Conservation (phyloP, 345 rosid genomes). For the Ceriops zippeliana region DNA sequence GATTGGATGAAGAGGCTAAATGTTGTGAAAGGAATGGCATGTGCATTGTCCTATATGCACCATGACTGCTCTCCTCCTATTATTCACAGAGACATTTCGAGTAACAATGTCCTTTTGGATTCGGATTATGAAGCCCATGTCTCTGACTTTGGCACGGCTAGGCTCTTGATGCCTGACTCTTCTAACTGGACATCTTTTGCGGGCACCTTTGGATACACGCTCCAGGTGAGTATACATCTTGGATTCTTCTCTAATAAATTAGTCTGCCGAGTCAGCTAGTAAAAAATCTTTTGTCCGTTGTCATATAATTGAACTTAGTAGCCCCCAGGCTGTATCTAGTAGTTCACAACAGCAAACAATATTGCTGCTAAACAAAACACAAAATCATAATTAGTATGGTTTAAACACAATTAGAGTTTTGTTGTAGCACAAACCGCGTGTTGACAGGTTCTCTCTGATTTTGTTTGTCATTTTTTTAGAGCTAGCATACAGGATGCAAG, state of each 20-base stretch:
- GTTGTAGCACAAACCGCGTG: background rate
- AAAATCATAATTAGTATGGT: background rate
- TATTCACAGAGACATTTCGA: constrained; percentile 15
- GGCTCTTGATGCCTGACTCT: constrained; percentile 1
- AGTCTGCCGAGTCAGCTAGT: too few species aligned
- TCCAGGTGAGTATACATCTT: background rate
- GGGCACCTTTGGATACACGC: constrained; percentile 18
- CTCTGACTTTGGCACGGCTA: constrained; percentile 7
- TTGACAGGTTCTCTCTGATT: background rate
- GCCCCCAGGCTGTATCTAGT: too few species aligned
- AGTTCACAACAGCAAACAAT: too few species aligned
- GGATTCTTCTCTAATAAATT: too few species aligned
- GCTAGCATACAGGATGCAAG: constrained; percentile 9
- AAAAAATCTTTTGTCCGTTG: too few species aligned
- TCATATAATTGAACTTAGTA: too few species aligned
- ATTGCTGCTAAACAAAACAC: background rate
- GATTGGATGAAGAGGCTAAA: constrained; percentile 14
- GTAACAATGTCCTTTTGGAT: constrained; percentile 11
- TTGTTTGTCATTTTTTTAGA: background rate
- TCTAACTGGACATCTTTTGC: constrained; percentile 17
- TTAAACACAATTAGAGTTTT: background rate
- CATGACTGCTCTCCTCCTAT: constrained; percentile 17
- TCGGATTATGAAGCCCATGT: constrained; percentile 12
- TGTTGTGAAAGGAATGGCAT: constrained; percentile 13
- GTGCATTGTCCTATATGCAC: constrained; percentile 12